A percentile compares a stretch with the other conserved stretches of the same genome.
phyloP scores from a whole-genome alignment of 306 rosid species.

The Quercus engelmannii region DNA sequence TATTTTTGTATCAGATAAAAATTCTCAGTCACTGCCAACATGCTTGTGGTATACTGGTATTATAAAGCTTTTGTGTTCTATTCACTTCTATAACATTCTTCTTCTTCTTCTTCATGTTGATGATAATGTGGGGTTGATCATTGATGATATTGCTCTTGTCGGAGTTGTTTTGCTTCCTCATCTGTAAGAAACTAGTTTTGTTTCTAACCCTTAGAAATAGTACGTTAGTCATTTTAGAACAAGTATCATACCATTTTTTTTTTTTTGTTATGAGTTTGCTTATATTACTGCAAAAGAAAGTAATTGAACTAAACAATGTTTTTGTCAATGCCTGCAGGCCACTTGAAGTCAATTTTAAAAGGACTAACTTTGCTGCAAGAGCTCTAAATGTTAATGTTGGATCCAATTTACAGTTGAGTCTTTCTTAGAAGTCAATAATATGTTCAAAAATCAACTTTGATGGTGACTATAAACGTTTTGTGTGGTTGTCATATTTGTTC shows the following conservation, averaged over 20 bases:
- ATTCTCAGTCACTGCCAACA: conserved; percentile 13
- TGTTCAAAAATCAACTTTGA: neutral
- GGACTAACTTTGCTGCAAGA: conserved; percentile 1
- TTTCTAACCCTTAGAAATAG: neutral
- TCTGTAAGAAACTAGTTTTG: neutral
- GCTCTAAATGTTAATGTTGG: neutral
- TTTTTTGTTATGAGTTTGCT: too few species aligned
- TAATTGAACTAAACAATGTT: too few species aligned
- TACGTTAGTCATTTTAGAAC: neutral
- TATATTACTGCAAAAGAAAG: too few species aligned
- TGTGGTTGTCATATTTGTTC: neutral
- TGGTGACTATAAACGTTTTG: neutral
- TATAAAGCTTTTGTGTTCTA: neutral
- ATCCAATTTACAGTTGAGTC: neutral
- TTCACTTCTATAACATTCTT: neutral
- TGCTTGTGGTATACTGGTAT: neutral
- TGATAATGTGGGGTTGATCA: neutral
- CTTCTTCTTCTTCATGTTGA: conserved; percentile 23
- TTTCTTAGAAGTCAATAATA: neutral
- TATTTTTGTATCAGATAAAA: conserved; percentile 8
- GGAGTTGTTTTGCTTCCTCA: conserved; percentile 14
- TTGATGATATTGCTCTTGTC: conserved; percentile 14
- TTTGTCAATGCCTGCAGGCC: too few species aligned
- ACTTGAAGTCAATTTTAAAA: neutral
- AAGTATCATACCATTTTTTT: neutral